phyloP scores from a whole-genome alignment of 805 yeast genomes.

The Myxozyma nipponensis region DNA sequence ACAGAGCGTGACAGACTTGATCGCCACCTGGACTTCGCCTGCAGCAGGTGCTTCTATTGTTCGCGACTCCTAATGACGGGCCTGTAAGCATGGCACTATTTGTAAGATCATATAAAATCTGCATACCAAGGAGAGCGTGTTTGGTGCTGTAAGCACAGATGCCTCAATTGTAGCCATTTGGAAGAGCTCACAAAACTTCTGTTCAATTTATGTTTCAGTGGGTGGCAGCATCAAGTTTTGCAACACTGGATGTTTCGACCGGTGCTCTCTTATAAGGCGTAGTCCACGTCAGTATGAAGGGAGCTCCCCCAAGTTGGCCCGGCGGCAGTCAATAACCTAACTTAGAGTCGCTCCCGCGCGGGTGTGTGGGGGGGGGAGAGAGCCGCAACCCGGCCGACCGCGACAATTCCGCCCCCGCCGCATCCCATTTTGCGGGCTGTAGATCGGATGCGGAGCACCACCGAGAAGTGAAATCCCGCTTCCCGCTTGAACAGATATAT shows the following conservation, averaged over 20 bases:
- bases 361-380: background rate
- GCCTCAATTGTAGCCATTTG: slow-evolving; percentile 13
- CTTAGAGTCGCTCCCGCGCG: background rate
- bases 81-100: background rate
- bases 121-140: slow-evolving; percentile 11
- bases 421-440: too few relatives aligned
- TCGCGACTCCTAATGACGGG: slow-evolving; percentile 16
- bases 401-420: too few relatives aligned
- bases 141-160: slow-evolving; percentile 15
- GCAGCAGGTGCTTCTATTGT: slow-evolving; percentile 16
- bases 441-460: too few relatives aligned
- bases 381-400: too few relatives aligned
- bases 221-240: too few relatives aligned
- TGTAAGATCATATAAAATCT: background rate
- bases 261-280: too few relatives aligned
- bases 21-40: slow-evolving; percentile 27
- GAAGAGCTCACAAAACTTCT: too few relatives aligned
- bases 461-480: too few relatives aligned
- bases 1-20: slow-evolving; percentile 27
- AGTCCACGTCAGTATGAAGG: background rate
- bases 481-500: too few relatives aligned
- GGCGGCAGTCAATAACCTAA: background rate
- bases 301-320: background rate
- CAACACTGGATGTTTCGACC: background rate
- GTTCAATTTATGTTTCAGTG: too few relatives aligned